These are phyloP conservation scores for Lizanozyma gosingica DNA, from an alignment of 1,139 yeast species.

Conservation along the genomic window DNA sequence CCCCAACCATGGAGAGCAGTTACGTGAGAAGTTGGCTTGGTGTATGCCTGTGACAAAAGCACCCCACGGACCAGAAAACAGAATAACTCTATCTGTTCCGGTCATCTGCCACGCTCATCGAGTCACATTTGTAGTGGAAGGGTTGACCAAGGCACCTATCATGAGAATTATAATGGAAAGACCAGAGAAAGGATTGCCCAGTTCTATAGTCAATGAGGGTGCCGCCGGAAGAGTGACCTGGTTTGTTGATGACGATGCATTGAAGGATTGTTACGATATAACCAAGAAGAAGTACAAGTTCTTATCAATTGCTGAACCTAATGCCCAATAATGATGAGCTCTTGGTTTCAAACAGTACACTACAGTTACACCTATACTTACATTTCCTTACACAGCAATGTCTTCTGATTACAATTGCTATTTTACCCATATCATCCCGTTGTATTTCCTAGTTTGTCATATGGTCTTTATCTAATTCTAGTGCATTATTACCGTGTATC, in stretches of 20 bases:
- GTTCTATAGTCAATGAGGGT: constrained; percentile 87
- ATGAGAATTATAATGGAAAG: constrained; percentile 91
- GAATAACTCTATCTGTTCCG: constrained; percentile 90
- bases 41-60: constrained; percentile 90
- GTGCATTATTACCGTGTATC: background rate
- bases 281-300: constrained; percentile 71
- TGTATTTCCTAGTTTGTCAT: too few relatives aligned
- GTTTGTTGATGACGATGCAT: constrained; percentile 96
- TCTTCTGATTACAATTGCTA: too few relatives aligned
- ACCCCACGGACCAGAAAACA: constrained; percentile 79
- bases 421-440: too few relatives aligned
- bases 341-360: background rate
- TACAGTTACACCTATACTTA: too few relatives aligned
- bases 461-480: background rate
- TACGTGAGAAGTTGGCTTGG: constrained; percentile 93
- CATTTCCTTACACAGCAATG: too few relatives aligned
- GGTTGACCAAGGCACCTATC: constrained; percentile 90
- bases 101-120: constrained; percentile 92
- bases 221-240: constrained; percentile 96
- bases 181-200: constrained; percentile 94
- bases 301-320: constrained; percentile 21
- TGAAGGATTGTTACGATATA: constrained; percentile 67
- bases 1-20: constrained; percentile 78
- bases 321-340: background rate
- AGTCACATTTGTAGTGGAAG: constrained; percentile 92